Percentiles rank a stretch among this genome's conserved stretches.
Evolutionary conservation across 2,329 filamentous ascomycete genomes (phyloP).

Genomic region (Aspergillus quadrilineatus): DNA sequence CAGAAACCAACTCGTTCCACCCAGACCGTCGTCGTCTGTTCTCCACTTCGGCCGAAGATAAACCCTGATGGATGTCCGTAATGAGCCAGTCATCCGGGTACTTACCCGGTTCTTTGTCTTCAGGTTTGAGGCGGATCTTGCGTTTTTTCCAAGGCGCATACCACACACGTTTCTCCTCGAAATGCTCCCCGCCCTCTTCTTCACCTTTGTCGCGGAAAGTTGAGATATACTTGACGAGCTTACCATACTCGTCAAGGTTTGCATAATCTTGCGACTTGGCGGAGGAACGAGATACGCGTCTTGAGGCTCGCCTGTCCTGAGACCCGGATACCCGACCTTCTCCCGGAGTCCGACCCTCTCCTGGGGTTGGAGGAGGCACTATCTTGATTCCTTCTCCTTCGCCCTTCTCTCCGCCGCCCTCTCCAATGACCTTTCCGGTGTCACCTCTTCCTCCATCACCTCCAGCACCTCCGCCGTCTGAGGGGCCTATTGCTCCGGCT

Average conservation of each 20-base stretch:
- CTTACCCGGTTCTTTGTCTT: conserved; percentile 31
- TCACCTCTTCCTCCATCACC: not conserved
- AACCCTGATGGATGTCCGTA: conserved; percentile 66
- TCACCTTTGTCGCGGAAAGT: conserved; percentile 59
- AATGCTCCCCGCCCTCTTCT: conserved; percentile 43
- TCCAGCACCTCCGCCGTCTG: not conserved
- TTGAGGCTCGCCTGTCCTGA: conserved; percentile 17
- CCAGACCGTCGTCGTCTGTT: conserved; percentile 63
- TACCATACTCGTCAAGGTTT: conserved; percentile 61
- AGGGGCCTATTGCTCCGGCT: not conserved
- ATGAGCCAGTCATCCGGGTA: conserved; percentile 67
- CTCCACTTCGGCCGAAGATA: conserved; percentile 59
- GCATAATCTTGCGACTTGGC: conserved; percentile 31
- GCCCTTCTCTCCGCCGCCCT: not conserved
- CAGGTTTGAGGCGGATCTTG: conserved; percentile 28
- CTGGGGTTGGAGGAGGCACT: not conserved
- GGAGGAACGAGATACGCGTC: conserved; percentile 38
- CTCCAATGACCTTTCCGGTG: not conserved
- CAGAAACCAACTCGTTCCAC: conserved; percentile 73
- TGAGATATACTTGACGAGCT: conserved; percentile 66
- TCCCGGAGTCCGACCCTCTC: not conserved
- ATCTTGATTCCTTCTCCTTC: not conserved
- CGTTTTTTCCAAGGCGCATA: conserved; percentile 58
- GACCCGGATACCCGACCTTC: conserved; percentile 25
- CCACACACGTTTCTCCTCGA: conserved; percentile 54